These are phyloP conservation scores for Suillus brevipes DNA, from an alignment of 768 basidiomycete species.

Conservation along the genomic window DNA sequence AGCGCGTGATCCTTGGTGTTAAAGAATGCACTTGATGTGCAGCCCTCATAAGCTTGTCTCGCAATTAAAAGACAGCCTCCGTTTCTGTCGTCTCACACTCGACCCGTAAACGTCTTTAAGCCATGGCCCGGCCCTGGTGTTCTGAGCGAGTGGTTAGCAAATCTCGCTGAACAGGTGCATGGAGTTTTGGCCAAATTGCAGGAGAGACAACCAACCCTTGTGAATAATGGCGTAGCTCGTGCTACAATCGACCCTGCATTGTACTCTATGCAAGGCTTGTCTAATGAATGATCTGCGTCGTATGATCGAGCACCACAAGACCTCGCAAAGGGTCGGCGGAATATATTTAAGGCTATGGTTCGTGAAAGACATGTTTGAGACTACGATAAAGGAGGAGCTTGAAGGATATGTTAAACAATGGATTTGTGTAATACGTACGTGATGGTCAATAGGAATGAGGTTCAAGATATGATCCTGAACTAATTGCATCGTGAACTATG, in stretches of 20 bases:
- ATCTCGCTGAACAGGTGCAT: too few species aligned
- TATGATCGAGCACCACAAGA: neutral
- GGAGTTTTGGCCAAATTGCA: too few species aligned
- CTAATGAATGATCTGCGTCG: neutral
- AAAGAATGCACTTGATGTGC: neutral
- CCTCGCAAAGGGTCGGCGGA: neutral
- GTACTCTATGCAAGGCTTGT: neutral
- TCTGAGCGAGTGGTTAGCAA: too few species aligned
- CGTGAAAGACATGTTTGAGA: neutral
- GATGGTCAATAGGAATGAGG: neutral
- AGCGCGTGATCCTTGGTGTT: neutral
- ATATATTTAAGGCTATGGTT: too few species aligned
- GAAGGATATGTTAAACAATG: neutral
- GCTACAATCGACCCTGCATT: too few species aligned
- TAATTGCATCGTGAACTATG: neutral
- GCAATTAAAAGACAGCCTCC: neutral
- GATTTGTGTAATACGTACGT: neutral
- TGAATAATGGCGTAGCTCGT: too few species aligned
- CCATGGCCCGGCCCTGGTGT: too few species aligned
- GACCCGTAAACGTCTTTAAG: too few species aligned
- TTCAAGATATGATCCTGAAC: neutral
- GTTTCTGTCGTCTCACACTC: constrained; percentile 11
- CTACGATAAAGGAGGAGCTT: too few species aligned
- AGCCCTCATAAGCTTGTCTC: neutral
- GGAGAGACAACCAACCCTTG: too few species aligned